Percentiles rank a stretch among this genome's conserved stretches.
These are phyloP conservation scores for Pseudozyma thailandica DNA, from an alignment of 1,284 basidiomycete genomes.

Conservation along the genomic window DNA sequence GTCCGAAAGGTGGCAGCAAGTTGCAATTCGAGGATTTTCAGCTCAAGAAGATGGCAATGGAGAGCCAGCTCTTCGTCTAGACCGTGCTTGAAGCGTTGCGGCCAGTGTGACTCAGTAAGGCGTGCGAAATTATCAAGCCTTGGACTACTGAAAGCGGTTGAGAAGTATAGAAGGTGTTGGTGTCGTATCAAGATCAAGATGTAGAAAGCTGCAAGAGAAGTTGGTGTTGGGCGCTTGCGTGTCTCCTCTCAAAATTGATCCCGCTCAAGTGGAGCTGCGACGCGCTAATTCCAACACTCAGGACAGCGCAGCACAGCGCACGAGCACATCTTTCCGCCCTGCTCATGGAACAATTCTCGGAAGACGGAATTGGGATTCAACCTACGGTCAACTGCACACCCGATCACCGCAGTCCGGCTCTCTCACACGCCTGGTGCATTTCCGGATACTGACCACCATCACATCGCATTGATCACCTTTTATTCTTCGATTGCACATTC, in stretches of 20 bases:
- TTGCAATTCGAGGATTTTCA: too few species aligned
- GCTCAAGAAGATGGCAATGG: too few species aligned
- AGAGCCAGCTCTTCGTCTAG: too few species aligned
- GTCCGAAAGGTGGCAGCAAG: not conserved
- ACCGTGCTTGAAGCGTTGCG: too few species aligned
- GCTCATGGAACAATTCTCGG: constrained; percentile 9
- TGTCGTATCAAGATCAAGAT: not conserved
- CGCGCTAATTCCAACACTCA: constrained; percentile 13
- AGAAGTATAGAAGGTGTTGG: not conserved
- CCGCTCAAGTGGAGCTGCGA: constrained; percentile 23
- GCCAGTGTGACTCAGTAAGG: too few species aligned
- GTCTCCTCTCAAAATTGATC: constrained; percentile 11
- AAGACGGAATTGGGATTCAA: constrained; percentile 10
- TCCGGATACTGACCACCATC: constrained; percentile 4
- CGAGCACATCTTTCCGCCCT: constrained; percentile 8
- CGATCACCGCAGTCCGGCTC: constrained; percentile 29
- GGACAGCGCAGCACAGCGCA: constrained; percentile 10
- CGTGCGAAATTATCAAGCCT: too few species aligned
- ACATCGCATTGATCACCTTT: not conserved
- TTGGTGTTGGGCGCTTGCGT: constrained; percentile 33
- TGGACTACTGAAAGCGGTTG: not conserved
- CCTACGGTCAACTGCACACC: constrained; percentile 8
- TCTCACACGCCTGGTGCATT: constrained; percentile 5
- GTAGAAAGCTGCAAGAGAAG: not conserved
- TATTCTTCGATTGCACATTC: not conserved